Conservation (phyloP, 208 protist species). For the Entamoeba invadens region DNA sequence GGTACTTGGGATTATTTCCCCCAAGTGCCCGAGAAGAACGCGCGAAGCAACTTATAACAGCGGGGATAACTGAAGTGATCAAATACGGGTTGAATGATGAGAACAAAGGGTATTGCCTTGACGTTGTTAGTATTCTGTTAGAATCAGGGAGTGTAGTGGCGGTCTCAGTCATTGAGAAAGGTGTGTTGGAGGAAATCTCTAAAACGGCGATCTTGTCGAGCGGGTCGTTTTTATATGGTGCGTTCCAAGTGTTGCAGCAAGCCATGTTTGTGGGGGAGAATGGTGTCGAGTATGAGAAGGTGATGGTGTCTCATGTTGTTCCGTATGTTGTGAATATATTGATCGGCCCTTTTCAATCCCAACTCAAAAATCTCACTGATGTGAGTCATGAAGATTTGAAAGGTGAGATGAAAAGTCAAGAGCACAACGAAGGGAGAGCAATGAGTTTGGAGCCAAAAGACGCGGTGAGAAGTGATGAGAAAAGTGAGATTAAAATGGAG, state of each 20-base stretch:
- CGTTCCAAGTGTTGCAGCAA: not conserved
- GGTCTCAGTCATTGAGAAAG: not conserved
- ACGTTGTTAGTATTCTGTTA: not conserved
- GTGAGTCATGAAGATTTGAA: no score
- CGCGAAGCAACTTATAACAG: not conserved
- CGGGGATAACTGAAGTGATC: not conserved
- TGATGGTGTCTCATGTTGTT: not conserved
- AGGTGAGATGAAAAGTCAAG: no score
- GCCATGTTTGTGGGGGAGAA: not conserved
- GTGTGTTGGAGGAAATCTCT: not conserved
- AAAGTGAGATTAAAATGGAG: no score
- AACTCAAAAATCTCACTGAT: no score
- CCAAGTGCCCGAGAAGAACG: not conserved
- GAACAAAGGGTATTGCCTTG: not conserved
- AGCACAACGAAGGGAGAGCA: no score
- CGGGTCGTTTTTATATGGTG: not conserved
- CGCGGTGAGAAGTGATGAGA: no score
- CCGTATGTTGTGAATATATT: not conserved
- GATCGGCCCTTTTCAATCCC: no score
- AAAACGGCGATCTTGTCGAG: not conserved
- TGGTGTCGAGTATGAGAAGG: not conserved
- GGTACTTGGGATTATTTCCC: not conserved
- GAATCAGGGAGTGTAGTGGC: not conserved
- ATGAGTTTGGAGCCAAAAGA: no score
- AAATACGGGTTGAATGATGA: not conserved